These are phyloP conservation scores for Alternaria consortialis DNA, from an alignment of 2,329 filamentous ascomycete genomes.

Conservation along the genomic window DNA sequence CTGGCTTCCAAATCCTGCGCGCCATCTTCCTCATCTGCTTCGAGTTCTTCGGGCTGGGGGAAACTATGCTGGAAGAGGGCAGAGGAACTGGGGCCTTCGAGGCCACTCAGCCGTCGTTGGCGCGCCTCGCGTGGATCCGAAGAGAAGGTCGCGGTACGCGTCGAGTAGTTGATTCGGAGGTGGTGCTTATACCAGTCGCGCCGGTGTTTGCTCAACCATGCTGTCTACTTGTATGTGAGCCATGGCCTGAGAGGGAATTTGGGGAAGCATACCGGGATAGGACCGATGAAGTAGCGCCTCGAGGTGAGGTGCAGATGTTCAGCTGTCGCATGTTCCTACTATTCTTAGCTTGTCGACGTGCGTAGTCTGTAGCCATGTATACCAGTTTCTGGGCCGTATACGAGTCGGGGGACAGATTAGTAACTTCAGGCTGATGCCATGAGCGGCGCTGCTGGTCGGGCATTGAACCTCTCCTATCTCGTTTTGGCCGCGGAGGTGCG, in stretches of 20 bases:
- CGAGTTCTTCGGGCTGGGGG: constrained; percentile 52
- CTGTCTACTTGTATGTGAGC: constrained; percentile 52
- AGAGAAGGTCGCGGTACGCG: constrained; percentile 61
- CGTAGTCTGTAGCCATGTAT: constrained; percentile 22
- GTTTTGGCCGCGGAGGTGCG: constrained; percentile 24
- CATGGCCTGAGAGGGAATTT: constrained; percentile 1
- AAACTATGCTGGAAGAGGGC: constrained; percentile 54
- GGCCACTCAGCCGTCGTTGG: constrained; percentile 54
- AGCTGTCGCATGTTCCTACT: constrained; percentile 67
- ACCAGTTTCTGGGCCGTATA: constrained; percentile 65
- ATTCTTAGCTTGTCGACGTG: constrained; percentile 17
- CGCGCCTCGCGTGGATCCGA: constrained; percentile 56
- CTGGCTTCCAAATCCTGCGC: constrained; percentile 16
- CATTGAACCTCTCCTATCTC: constrained; percentile 39
- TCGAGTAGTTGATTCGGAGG: constrained; percentile 56
- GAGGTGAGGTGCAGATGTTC: constrained; percentile 70
- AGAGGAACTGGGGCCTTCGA: constrained; percentile 52
- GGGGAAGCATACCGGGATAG: constrained; percentile 60
- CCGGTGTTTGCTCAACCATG: constrained; percentile 70
- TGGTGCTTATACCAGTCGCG: constrained; percentile 69
- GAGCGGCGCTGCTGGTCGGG: constrained; percentile 38
- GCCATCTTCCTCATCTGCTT: constrained; percentile 40
- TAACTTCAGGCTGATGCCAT: constrained; percentile 48
- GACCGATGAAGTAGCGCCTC: constrained; percentile 70
- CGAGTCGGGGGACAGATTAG: constrained; percentile 57